Base-by-base conservation (phyloP, 352 stramenopile species). In the Phytopythium aichiense region DNA sequence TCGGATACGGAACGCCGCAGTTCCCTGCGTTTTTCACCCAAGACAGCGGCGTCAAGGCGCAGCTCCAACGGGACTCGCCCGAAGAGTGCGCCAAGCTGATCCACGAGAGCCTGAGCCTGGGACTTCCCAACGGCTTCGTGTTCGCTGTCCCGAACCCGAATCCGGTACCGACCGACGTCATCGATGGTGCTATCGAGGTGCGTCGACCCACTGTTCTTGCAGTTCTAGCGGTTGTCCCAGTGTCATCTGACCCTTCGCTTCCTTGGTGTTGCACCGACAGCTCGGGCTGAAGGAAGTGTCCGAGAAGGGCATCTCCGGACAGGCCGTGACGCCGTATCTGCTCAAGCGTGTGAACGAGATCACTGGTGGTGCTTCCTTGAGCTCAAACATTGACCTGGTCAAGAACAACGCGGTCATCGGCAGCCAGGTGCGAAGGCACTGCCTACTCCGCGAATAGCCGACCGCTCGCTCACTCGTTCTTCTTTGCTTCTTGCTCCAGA, bases 11-110 rank as follows among this genome's bases (percentile, higher is more conserved):
- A 45, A 96, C 87, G 5, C 79, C 98, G 64, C 87, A 98, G 63
- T 99, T 99, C 68, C 97, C 97, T 7, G 94, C 97, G 2, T 99
- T 99, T 64, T 99, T 99, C 75, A 99, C 95, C 33, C 90, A 97
- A 31, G 71, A 89, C 61, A 98, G 91, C 40, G 92, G 94, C 11
- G 66, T 88, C 23, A 87, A 88, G 52, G 83, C 89, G 20, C 96
- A 98, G 40, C 59, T 92, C 7, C 78, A 85, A 23, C 79, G 96
- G 45, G 87, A 98, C 64, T 86, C 76, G 38, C 77, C 91, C n/a
- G 71, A 77, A 9, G 89, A 97, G 38, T 83, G 98, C 33, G 96
- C 96, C 11, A 68, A 68, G 48, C 68, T 96, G 25, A 97, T 98
- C 56, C 69, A 83, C 51, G 74, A 91, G 54, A 90, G 86, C n/a